These are phyloP conservation scores for Pseudogymnoascus destructans DNA, from an alignment of 2,329 filamentous ascomycete species.

Conservation along the genomic window DNA sequence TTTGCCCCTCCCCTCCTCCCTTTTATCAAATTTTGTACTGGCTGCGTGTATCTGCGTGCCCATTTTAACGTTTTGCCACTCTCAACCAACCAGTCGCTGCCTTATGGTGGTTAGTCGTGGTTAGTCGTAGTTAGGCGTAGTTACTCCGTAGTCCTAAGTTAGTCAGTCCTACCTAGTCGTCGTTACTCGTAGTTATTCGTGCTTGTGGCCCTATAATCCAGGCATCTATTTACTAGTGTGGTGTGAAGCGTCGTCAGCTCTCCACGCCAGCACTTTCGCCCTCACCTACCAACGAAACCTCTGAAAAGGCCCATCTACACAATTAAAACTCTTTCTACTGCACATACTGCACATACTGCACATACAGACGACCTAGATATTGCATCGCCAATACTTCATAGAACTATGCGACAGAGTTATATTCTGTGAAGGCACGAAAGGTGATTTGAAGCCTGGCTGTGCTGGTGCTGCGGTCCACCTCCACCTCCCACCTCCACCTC, in stretches of 20 bases:
- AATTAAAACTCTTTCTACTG: not conserved
- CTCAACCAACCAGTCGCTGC: not conserved
- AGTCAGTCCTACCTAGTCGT: not conserved
- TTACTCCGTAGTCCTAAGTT: no score
- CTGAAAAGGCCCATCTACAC: not conserved
- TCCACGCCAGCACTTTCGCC: slow-evolving; percentile 10
- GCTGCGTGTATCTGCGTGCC: slow-evolving; percentile 5
- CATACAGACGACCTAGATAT: not conserved
- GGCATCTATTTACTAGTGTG: not conserved
- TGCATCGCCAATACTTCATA: not conserved
- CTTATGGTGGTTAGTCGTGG: not conserved
- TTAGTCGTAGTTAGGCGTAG: not conserved
- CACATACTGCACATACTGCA: not conserved
- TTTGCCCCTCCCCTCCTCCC: not conserved
- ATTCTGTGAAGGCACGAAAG: not conserved
- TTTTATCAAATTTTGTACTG: not conserved
- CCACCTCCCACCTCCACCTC: slow-evolving; percentile 11
- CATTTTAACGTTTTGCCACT: not conserved
- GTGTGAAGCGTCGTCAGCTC: slow-evolving; percentile 10
- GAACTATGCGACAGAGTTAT: not conserved
- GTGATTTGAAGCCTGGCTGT: slow-evolving; percentile 11
- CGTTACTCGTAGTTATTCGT: not conserved
- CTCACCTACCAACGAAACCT: not conserved
- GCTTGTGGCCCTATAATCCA: not conserved
- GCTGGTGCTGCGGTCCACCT: slow-evolving; percentile 13